Evolutionary conservation across 1,284 basidiomycete genomes (phyloP).

Genomic region (Moesziomyces parantarcticus): DNA sequence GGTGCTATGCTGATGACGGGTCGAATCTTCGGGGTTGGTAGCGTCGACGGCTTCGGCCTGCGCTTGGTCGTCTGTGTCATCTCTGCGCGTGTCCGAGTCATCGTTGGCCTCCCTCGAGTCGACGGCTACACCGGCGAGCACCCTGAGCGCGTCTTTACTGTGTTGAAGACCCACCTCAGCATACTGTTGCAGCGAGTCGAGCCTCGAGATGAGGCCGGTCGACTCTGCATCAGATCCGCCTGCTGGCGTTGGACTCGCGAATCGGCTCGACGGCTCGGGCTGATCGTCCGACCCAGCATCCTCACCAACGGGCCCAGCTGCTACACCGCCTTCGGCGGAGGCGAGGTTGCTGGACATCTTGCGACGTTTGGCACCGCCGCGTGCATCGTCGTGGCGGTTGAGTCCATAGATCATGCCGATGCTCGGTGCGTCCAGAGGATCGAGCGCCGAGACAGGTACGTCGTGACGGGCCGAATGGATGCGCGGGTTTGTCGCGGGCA

Average conservation of each 20-base stretch:
- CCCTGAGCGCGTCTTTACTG: conserved; percentile 46
- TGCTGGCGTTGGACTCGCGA: conserved; percentile 15
- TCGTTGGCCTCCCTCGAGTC: conserved; percentile 30
- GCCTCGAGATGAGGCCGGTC: conserved; percentile 18
- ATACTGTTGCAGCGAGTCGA: conserved; percentile 44
- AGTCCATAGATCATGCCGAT: conserved; percentile 52
- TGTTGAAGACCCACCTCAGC: conserved; percentile 47
- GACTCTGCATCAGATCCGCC: conserved; percentile 8
- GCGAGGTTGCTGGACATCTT: conserved; percentile 14
- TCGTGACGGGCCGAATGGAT: conserved; percentile 47
- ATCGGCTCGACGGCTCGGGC: conserved; percentile 4
- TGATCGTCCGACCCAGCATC: conserved; percentile 4
- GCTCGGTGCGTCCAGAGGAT: conserved; percentile 40
- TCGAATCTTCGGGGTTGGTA: neutral
- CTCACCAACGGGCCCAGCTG: neutral
- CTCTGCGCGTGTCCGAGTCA: conserved; percentile 3
- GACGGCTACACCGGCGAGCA: conserved; percentile 47
- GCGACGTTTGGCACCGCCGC: conserved; percentile 18
- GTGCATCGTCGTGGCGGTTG: conserved; percentile 27
- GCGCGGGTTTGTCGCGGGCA: conserved; percentile 26
- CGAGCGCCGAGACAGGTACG: conserved; percentile 44
- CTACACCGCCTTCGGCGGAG: neutral
- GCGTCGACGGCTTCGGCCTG: neutral
- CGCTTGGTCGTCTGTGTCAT: neutral
- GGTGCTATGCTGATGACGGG: conserved; percentile 1